Base-by-base conservation (phyloP, 495 filamentous ascomycete genomes). In the Aspergillus steynii region DNA sequence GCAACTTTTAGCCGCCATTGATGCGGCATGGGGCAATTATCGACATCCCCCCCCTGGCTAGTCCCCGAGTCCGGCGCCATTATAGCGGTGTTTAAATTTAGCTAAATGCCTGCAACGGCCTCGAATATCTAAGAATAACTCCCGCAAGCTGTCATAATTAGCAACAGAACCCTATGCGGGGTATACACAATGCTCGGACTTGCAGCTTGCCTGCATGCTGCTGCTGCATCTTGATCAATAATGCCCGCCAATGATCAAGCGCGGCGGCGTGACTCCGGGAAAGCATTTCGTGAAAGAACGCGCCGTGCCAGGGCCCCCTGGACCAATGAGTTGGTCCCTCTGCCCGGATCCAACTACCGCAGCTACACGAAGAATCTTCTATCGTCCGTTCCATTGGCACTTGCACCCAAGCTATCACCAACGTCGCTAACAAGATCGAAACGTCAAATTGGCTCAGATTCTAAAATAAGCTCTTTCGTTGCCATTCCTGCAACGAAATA, bases 61-160 rank as follows among this genome's bases (percentile, higher is more conserved):
- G 29, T 31, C 29, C 29, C 3, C 6, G 3, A 6, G 29, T 6
- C 29, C 29, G 29, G 29, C 29, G 29, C 29, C 29, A 31, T 3
- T 31, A 31, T 31, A 31, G 29, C 29, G 29, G 29, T 31, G 29
- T 31, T 31, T 31, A 31, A 31, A 31, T 31, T 31, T 31, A 31
- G 29, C 29, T 59, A 54, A 31, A 49, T 59, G 7, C 48, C 49
- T 46, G 8, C 37, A 50, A 55, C 52, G 9, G n/a, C 45, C 6
- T 47, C 34, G 52, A 56, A 49, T 29, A 25, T 31, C 59, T 61
- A 61, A 49, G 32, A 55, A 61, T 61, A 61, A 61, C 59, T 56
- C 52, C 8, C 31, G 52, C 3, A 50, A 55, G 59, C 14, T 32
- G 59, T 55, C 51, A 55, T 34, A 61, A 55, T 64, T 53, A 56